Evolutionary conservation across 169 alveolate species (phyloP), one percentile per base, ranked within the genome.

Genomic region (Cryptosporidium canis): DNA sequence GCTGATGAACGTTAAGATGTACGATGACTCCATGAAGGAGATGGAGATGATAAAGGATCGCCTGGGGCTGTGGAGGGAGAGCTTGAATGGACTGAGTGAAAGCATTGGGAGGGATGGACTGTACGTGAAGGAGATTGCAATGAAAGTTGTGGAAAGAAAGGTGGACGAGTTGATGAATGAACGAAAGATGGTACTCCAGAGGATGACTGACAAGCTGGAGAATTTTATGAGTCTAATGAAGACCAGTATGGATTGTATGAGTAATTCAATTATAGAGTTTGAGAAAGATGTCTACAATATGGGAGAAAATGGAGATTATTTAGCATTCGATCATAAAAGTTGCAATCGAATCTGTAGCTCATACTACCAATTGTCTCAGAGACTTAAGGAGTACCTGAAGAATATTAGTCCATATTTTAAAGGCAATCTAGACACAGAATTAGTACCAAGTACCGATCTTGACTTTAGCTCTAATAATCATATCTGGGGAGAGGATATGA

Each of bases 241-340:
- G 7, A 77, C 87, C 14, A 77, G 87, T 35, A 53, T 77, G 55
- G 87, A 77, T n/a, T 77, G 87, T 31, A 77, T 61, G 35, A 58
- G 77, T 16, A 61, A 55, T 58, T 77, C 87, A 6, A 77, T 77
- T 6, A 41, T 39, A 1, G 72, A 77, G 8, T 77, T 77, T 44
- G 87, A 77, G 21, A 77, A 58, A 33, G 21, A 55, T 16, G 64
- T 77, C 24, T 77, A 77, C 43, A 21, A 1, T 29, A n/a, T 48
- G n/a, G 39, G 51, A 35, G 83, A 51, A 12, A 47, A 27, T 71
- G 47, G 47, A 1, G 64, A 71, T 8, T 31, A 37, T 21, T 6
- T 41, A 4, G 5, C 27, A 51, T 71, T 55, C 14, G 71, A 77
- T 77, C 27, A 18, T 35, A 61, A 61, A 35, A 61, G 31, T 31